Conservation (phyloP, 78 protist genomes). For the Andalucia godoyi region DNA sequence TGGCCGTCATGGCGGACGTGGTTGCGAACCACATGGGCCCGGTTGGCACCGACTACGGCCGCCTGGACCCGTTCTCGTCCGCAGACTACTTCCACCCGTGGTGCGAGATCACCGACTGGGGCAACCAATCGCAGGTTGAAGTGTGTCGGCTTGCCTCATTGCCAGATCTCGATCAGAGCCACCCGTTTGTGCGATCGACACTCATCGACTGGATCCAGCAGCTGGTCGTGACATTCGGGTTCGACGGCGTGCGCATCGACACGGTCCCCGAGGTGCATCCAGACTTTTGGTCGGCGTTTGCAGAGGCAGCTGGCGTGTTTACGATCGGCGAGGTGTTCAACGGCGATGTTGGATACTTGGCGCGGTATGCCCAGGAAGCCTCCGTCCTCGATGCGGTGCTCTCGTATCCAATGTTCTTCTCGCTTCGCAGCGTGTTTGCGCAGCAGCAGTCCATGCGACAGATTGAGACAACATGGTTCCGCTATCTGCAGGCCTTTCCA, state of each 20-base stretch:
- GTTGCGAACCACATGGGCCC: constrained; percentile 64
- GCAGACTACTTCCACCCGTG: constrained; percentile 42
- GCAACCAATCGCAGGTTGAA: constrained; percentile 42
- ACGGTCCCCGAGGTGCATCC: constrained; percentile 70
- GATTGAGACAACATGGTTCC: constrained; percentile 24
- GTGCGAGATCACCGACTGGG: constrained; percentile 49
- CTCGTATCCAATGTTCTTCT: constrained; percentile 71
- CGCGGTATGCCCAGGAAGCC: constrained; percentile 23
- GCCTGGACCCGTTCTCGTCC: constrained; percentile 41
- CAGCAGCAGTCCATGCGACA: constrained; percentile 42
- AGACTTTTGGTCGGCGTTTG: constrained; percentile 32
- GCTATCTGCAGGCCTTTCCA: neutral
- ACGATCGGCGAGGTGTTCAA: constrained; percentile 65
- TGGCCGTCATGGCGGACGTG: constrained; percentile 68
- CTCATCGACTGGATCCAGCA: constrained; percentile 35
- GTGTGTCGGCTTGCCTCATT: constrained; percentile 54
- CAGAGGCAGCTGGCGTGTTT: neutral
- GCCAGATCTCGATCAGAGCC: constrained; percentile 73
- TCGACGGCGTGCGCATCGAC: constrained; percentile 77
- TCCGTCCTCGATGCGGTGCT: constrained; percentile 55
- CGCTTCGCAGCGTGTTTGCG: constrained; percentile 38
- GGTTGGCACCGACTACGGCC: constrained; percentile 25
- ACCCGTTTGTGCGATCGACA: constrained; percentile 38
- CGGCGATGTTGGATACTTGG: constrained; percentile 40
- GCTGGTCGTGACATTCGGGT: constrained; percentile 20